A percentile compares a stretch with the other conserved stretches of the same genome.
These are phyloP conservation scores for Wallacemonas sp. DNA, from an alignment of 208 protist species.

Conservation along the genomic window DNA sequence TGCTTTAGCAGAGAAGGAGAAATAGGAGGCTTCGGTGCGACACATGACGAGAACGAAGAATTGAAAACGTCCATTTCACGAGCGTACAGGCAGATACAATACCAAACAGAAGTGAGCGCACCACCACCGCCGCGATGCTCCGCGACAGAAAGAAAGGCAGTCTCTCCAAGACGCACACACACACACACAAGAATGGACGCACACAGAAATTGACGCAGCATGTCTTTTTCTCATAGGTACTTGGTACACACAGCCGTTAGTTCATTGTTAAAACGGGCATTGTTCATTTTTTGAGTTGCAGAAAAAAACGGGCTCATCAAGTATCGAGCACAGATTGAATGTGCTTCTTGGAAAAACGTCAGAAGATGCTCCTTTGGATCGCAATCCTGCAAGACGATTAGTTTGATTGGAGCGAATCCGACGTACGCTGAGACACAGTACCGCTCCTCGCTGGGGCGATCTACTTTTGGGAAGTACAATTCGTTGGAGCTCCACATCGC, in stretches of 20 bases:
- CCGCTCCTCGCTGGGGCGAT: constrained; percentile 43
- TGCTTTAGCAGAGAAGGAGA: too few species aligned
- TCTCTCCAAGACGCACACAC: too few species aligned
- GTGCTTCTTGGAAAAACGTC: constrained; percentile 47
- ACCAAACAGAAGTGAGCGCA: too few species aligned
- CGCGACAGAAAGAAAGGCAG: too few species aligned
- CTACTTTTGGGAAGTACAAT: constrained; percentile 44
- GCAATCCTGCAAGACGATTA: constrained; percentile 53
- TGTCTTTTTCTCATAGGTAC: constrained; percentile 22
- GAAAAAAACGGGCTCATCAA: constrained; percentile 49
- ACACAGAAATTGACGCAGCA: background rate
- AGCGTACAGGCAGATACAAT: too few species aligned
- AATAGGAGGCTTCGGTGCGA: too few species aligned
- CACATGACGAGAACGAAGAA: too few species aligned
- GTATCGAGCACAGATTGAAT: constrained; percentile 48
- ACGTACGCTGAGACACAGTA: constrained; percentile 62
- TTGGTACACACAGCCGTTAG: constrained; percentile 16
- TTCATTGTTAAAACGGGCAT: constrained; percentile 21
- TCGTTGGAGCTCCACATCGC: constrained; percentile 44
- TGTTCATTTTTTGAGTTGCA: constrained; percentile 24
- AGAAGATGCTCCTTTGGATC: constrained; percentile 44
- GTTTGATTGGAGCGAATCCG: constrained; percentile 44
- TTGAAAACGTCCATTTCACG: too few species aligned
- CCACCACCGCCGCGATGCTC: background rate
- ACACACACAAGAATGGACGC: background rate